A percentile compares a stretch with the other conserved stretches of the same genome.
These are phyloP conservation scores for Trichoderma parareesei DNA, from an alignment of 495 filamentous ascomycete species.

Conservation along the genomic window DNA sequence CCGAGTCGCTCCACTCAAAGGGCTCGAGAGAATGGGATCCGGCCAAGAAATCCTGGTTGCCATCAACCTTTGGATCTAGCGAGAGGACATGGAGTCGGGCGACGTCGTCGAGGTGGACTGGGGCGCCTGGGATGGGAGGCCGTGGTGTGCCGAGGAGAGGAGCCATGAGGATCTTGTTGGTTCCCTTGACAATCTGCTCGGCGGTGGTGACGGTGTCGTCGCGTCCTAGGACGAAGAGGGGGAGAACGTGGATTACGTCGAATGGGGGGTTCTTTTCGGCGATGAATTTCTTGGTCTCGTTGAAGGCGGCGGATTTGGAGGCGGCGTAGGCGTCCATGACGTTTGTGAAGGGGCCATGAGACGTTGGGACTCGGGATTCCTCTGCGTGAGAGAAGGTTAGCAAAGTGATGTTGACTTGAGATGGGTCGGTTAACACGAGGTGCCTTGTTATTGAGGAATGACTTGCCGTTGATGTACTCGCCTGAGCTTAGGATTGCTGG, in stretches of 20 bases:
- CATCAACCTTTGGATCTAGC: slow-evolving; percentile 18
- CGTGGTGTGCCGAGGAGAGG: slow-evolving; percentile 10
- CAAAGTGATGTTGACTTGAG: neutral
- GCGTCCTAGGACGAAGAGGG: slow-evolving; percentile 15
- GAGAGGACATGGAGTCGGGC: slow-evolving; percentile 14
- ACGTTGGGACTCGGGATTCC: slow-evolving; percentile 16
- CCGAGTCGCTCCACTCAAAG: slow-evolving; percentile 30
- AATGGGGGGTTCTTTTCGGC: slow-evolving; percentile 16
- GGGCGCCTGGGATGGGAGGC: slow-evolving; percentile 14
- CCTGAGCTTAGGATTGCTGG: neutral
- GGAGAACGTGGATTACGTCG: slow-evolving; percentile 11
- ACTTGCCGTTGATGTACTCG: neutral
- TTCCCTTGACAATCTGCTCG: slow-evolving; percentile 9
- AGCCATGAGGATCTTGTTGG: slow-evolving; percentile 14
- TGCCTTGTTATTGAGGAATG: neutral
- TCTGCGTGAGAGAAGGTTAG: slow-evolving; percentile 7
- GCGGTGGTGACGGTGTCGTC: slow-evolving; percentile 12
- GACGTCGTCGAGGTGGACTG: slow-evolving; percentile 17
- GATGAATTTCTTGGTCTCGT: slow-evolving; percentile 26
- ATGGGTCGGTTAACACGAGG: too few relatives aligned
- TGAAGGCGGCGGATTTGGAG: slow-evolving; percentile 21
- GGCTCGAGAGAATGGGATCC: neutral
- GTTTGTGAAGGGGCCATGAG: slow-evolving; percentile 15
- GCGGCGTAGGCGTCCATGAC: slow-evolving; percentile 19
- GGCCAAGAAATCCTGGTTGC: slow-evolving; percentile 23